These are phyloP conservation scores for Heterobasidion irregulare DNA, from an alignment of 1,284 basidiomycete species.

Conservation along the genomic window DNA sequence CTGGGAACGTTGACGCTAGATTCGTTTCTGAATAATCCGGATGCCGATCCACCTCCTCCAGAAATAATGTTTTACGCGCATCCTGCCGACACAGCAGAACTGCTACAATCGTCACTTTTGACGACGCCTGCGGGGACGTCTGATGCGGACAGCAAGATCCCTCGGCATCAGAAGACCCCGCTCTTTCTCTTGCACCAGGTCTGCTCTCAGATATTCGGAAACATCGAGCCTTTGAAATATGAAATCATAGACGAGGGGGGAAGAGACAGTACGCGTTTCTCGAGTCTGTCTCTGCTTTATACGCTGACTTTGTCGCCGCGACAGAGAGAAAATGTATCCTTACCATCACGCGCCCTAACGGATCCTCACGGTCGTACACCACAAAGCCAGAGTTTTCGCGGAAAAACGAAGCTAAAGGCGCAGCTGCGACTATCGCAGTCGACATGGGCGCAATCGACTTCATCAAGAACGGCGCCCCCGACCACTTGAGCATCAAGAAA, in stretches of 20 bases:
- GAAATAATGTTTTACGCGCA: slow-evolving; percentile 1
- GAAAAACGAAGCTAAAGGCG: slow-evolving; percentile 44
- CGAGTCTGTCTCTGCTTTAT: background rate
- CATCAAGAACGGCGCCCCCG: slow-evolving; percentile 33
- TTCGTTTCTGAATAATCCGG: slow-evolving; percentile 9
- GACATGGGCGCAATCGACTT: slow-evolving; percentile 52
- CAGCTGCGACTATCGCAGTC: slow-evolving; percentile 45
- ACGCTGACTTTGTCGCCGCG: background rate
- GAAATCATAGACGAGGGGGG: slow-evolving; percentile 33
- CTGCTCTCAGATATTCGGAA: slow-evolving; percentile 33
- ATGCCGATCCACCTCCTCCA: slow-evolving; percentile 3
- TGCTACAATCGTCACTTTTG: background rate
- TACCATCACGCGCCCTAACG: slow-evolving; percentile 46
- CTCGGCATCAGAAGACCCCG: slow-evolving; percentile 4
- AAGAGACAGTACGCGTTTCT: slow-evolving; percentile 21
- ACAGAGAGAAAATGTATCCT: slow-evolving; percentile 50
- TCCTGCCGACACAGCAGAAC: too few species aligned
- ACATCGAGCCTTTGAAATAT: slow-evolving; percentile 29
- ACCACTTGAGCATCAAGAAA: slow-evolving; percentile 20
- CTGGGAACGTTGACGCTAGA: slow-evolving; percentile 12
- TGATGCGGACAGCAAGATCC: background rate
- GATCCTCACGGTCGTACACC: slow-evolving; percentile 39
- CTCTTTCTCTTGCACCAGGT: slow-evolving; percentile 28
- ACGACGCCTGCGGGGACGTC: background rate
- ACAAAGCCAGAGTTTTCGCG: slow-evolving; percentile 33